Evolutionary conservation across 2,329 filamentous ascomycete genomes (phyloP).

Genomic region (Epichloe baconii): DNA sequence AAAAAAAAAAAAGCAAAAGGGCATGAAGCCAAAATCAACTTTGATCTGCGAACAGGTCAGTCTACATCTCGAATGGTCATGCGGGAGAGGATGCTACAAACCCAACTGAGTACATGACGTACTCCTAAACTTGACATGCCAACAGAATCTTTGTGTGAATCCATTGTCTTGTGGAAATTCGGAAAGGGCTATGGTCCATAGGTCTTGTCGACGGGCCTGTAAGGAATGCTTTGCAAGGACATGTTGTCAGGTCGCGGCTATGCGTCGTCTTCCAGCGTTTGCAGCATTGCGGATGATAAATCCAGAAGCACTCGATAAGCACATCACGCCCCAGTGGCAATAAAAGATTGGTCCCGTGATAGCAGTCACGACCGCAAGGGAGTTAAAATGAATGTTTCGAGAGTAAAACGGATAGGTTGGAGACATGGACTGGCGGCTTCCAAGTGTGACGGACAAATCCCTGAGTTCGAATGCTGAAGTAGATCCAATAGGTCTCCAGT

Average conservation of each 20-base stretch:
- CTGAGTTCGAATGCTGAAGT: neutral
- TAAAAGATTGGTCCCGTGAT: neutral
- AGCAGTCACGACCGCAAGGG: neutral
- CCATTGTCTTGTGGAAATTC: neutral
- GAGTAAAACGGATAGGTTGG: no score
- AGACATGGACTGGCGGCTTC: no score
- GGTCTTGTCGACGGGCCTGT: neutral
- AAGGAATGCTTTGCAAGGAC: neutral
- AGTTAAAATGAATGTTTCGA: neutral
- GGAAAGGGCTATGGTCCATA: neutral
- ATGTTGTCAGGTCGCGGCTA: neutral
- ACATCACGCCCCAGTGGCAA: neutral
- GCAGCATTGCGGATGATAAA: neutral
- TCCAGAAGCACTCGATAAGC: neutral
- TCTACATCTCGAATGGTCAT: conserved; percentile 7
- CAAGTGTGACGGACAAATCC: no score
- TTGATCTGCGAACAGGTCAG: conserved; percentile 32
- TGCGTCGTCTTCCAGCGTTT: neutral
- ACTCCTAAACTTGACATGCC: neutral
- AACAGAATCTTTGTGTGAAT: neutral
- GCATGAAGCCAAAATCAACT: conserved; percentile 37
- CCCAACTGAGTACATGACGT: conserved; percentile 10
- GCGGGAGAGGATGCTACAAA: conserved; percentile 14
- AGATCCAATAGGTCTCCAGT: neutral
- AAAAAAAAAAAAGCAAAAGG: conserved; percentile 11